These are phyloP conservation scores for Paxillus involutus DNA, from an alignment of 768 basidiomycete genomes.

Conservation along the genomic window DNA sequence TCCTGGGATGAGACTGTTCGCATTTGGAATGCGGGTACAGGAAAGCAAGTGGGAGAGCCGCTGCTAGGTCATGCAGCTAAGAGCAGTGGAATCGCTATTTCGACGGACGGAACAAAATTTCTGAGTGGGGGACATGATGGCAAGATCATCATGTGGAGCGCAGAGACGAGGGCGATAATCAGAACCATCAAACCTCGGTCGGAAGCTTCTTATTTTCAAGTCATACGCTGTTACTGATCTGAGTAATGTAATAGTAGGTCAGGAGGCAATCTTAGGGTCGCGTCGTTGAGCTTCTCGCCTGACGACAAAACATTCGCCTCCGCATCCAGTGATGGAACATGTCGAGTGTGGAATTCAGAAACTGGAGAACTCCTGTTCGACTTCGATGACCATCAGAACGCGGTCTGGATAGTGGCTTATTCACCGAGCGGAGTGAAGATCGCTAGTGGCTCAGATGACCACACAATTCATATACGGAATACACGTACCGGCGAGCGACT, in stretches of 20 bases:
- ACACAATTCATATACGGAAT: too few relatives aligned
- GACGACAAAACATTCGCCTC: slow-evolving; percentile 7
- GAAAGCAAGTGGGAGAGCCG: neutral
- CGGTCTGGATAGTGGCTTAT: too few relatives aligned
- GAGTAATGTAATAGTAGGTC: too few relatives aligned
- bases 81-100: slow-evolving; percentile 6
- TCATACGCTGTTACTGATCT: neutral
- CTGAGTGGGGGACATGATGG: slow-evolving; percentile 5
- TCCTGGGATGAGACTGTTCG: neutral
- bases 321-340: slow-evolving; percentile 2
- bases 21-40: neutral
- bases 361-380: too few relatives aligned
- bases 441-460: too few relatives aligned
- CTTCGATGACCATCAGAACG: neutral
- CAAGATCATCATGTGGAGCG: slow-evolving; percentile 14
- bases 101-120: slow-evolving; percentile 12
- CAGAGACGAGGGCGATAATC: slow-evolving; percentile 18
- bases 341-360: too few relatives aligned
- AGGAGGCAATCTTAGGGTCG: neutral
- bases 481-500: too few relatives aligned
- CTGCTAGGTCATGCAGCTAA: neutral
- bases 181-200: slow-evolving; percentile 12
- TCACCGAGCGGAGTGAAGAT: too few relatives aligned
- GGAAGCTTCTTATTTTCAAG: too few relatives aligned
- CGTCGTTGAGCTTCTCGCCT: slow-evolving; percentile 11